Evolutionary conservation across 2,329 filamentous ascomycete species (phyloP).

Genomic region (Chrysoporthe puriensis): DNA sequence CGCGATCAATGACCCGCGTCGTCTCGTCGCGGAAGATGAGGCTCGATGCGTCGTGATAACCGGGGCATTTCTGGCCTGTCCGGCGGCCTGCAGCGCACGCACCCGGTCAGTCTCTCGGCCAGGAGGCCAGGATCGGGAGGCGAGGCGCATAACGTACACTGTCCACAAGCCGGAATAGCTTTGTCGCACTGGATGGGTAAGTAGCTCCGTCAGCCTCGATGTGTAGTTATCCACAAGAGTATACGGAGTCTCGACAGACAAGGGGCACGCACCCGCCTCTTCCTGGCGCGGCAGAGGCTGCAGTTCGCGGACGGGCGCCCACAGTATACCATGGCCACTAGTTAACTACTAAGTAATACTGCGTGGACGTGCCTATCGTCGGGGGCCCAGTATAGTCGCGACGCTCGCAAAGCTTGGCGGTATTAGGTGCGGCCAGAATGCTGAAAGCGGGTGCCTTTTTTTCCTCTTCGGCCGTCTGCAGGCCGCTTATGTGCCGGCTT

Average conservation of each 20-base stretch:
- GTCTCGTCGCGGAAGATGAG: constrained; percentile 25
- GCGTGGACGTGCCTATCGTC: not conserved
- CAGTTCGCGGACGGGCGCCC: constrained; percentile 21
- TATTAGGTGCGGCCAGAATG: too few species aligned
- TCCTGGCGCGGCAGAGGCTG: constrained; percentile 20
- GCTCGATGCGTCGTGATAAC: constrained; percentile 19
- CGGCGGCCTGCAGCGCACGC: constrained; percentile 11
- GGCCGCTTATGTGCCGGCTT: too few species aligned
- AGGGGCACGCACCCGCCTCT: constrained; percentile 10
- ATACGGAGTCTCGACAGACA: not conserved
- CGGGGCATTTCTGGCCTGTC: constrained; percentile 19
- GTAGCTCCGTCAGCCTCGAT: not conserved
- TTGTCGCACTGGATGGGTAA: constrained; percentile 13
- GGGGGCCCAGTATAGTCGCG: not conserved
- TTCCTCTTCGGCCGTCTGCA: too few species aligned
- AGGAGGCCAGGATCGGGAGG: not conserved
- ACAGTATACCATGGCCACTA: constrained; percentile 21
- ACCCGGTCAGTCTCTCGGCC: not conserved
- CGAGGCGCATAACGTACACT: constrained; percentile 7
- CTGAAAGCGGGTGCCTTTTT: too few species aligned
- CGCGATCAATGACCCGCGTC: constrained; percentile 18
- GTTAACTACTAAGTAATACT: too few species aligned
- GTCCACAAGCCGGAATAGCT: constrained; percentile 11
- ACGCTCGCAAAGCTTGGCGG: not conserved
- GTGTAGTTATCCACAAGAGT: not conserved